Base-by-base conservation (phyloP, 1,284 basidiomycete species). In the Stereum hirsutum region DNA sequence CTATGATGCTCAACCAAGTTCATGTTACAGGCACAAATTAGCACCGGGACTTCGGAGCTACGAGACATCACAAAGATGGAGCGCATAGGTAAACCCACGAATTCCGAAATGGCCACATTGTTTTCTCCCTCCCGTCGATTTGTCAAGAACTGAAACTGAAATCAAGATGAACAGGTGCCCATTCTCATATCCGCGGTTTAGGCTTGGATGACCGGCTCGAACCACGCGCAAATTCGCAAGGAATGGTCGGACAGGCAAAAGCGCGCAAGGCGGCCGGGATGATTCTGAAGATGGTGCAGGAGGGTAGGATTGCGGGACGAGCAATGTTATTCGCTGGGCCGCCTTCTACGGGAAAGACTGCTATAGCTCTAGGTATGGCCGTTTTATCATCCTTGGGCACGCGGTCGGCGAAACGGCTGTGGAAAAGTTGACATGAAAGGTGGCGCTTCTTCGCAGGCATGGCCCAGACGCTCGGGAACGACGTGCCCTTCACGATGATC, bases 401-500 rank as follows among this genome's bases (percentile, higher is more conserved):
- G 21, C 17, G 21, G 17, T 36, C 3, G n/a, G 26, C 8, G 23
- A 1, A 12, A 34, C 28, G 25, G 17, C n/a, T n/a, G n/a, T n/a
- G n/a, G n/a, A n/a, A n/a, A n/a, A n/a, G n/a, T n/a, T 43, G 17
- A 20, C 10, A 5, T 41, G 28, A 41, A 12, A 31, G 19, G 12
- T n/a, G n/a, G 14, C 20, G 33, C 12, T 19, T 21, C 1, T 32
- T 35, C 23, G 6, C 49, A 93, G 91, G 90, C 46, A 98, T 99
- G 93, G 91, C 95, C 3, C 94, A 98, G 63, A 89, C 84, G 1
- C 72, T 99, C 10, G 95, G 95, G 1, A 58, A 82, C 2, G 94
- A 97, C 55, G 94, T 98, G 1, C 95, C 96, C 0, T 99, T 98
- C 62, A 97, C 93, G 4, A 94, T 90, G 79, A 90, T 99, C 55